These are phyloP conservation scores for Ophiosphaerella herpotricha DNA, from an alignment of 2,329 filamentous ascomycete genomes.

Conservation along the genomic window DNA sequence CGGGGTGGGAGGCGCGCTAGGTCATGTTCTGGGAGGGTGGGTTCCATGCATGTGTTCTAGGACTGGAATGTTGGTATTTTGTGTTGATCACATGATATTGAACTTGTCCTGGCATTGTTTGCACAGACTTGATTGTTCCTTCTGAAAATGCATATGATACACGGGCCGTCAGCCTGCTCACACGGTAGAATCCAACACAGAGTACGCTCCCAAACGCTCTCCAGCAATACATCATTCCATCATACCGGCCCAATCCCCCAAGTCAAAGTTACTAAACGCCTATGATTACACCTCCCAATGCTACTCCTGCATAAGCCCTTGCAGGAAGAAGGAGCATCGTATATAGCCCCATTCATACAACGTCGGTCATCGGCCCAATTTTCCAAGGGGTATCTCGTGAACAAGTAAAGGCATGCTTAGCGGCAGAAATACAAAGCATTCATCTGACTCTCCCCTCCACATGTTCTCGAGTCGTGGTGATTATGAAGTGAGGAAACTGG, in stretches of 20 bases:
- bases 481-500: conserved; percentile 1
- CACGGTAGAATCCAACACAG: conserved; percentile 19
- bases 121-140: conserved; percentile 12
- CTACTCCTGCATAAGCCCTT: conserved; percentile 25
- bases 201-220: conserved; percentile 11
- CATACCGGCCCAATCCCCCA: conserved; percentile 12
- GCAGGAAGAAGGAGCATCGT: conserved; percentile 22
- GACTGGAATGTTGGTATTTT: neutral
- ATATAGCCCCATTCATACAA: conserved; percentile 42
- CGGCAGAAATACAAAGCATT: conserved; percentile 28
- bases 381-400: conserved; percentile 44
- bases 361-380: conserved; percentile 26
- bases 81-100: too few species aligned
- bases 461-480: conserved; percentile 6
- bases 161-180: conserved; percentile 16
- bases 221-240: conserved; percentile 21
- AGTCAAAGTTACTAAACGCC: conserved; percentile 24
- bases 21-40: conserved; percentile 12
- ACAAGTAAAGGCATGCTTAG: conserved; percentile 28
- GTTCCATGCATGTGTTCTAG: neutral
- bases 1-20: conserved; percentile 23
- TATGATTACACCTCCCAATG: conserved; percentile 36
- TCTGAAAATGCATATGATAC: conserved; percentile 26
- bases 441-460: conserved; percentile 11
- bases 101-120: neutral